Conservation (phyloP, 2,329 filamentous ascomycete genomes). For the Epichloe sibirici region DNA sequence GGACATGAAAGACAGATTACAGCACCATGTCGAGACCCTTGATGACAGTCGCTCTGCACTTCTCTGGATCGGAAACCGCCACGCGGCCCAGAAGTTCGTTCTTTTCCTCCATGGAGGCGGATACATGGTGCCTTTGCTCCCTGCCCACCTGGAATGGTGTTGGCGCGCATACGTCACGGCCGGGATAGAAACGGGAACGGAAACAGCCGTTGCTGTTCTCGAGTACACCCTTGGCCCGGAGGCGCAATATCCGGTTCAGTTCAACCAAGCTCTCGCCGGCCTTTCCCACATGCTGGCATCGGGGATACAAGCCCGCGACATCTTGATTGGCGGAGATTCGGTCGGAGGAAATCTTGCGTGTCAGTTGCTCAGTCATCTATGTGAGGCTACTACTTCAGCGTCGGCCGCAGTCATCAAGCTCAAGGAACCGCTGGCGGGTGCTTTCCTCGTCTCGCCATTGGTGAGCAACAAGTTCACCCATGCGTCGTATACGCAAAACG, state of each 20-base stretch:
- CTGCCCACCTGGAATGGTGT: background rate
- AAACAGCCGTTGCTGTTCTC: constrained; percentile 15
- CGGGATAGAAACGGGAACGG: constrained; percentile 2
- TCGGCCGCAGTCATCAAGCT: constrained; percentile 10
- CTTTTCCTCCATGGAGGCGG: background rate
- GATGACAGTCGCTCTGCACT: constrained; percentile 1
- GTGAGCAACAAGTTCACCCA: constrained; percentile 5
- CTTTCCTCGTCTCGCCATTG: constrained; percentile 20
- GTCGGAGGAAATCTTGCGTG: constrained; percentile 20
- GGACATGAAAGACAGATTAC: background rate
- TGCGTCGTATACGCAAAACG: constrained; percentile 5
- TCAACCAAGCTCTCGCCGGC: constrained; percentile 15
- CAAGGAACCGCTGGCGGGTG: constrained; percentile 14
- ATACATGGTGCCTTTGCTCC: background rate
- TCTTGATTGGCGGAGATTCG: constrained; percentile 22
- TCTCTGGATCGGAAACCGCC: background rate
- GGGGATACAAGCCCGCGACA: constrained; percentile 12
- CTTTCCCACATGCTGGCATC: constrained; percentile 11
- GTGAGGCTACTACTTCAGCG: constrained; percentile 15
- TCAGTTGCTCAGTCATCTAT: constrained; percentile 18
- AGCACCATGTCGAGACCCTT: constrained; percentile 5
- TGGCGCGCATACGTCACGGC: background rate
- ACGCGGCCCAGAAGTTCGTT: background rate
- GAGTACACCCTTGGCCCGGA: constrained; percentile 19
- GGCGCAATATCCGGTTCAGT: constrained; percentile 15